phyloP scores from a whole-genome alignment of 1,284 basidiomycete species.

The Microbotryum lychnidis-dioicae region DNA sequence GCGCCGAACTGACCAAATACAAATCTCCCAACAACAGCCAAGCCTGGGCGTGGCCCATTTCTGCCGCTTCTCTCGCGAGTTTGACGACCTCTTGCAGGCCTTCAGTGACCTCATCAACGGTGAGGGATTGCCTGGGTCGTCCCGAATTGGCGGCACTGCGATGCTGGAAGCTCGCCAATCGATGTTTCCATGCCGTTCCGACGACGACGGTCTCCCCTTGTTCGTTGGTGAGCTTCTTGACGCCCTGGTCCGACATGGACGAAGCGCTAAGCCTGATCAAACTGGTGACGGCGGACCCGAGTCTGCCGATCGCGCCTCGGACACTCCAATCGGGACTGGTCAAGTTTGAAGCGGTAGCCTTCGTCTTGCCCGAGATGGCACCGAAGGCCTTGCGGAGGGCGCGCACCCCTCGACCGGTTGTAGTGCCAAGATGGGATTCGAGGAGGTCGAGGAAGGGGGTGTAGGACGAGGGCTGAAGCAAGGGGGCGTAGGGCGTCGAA shows the following conservation, averaged over 20 bases:
- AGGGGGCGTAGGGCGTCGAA: no score
- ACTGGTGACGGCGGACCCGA: constrained; percentile 2
- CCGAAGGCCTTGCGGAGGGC: not conserved
- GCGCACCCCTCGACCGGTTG: not conserved
- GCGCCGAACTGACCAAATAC: constrained; percentile 52
- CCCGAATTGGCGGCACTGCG: not conserved
- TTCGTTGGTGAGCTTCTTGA: no score
- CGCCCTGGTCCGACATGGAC: no score
- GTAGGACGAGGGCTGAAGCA: constrained; percentile 6
- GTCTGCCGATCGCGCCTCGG: constrained; percentile 1
- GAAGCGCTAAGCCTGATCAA: not conserved
- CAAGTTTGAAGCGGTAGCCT: not conserved
- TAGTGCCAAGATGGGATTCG: constrained; percentile 1
- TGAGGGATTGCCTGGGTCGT: constrained; percentile 1
- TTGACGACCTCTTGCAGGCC: constrained; percentile 21
- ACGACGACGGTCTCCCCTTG: no score
- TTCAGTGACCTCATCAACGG: constrained; percentile 10
- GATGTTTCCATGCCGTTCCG: no score
- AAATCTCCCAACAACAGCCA: constrained; percentile 61
- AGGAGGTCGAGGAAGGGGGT: constrained; percentile 12
- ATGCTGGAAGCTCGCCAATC: no score
- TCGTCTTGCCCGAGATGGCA: not conserved
- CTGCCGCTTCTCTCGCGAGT: constrained; percentile 56
- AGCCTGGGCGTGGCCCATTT: constrained; percentile 68
- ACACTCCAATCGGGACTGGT: constrained; percentile 10